These are phyloP conservation scores for Ceratocystiopsis minuta DNA, from an alignment of 2,329 filamentous ascomycete genomes.

Conservation along the genomic window DNA sequence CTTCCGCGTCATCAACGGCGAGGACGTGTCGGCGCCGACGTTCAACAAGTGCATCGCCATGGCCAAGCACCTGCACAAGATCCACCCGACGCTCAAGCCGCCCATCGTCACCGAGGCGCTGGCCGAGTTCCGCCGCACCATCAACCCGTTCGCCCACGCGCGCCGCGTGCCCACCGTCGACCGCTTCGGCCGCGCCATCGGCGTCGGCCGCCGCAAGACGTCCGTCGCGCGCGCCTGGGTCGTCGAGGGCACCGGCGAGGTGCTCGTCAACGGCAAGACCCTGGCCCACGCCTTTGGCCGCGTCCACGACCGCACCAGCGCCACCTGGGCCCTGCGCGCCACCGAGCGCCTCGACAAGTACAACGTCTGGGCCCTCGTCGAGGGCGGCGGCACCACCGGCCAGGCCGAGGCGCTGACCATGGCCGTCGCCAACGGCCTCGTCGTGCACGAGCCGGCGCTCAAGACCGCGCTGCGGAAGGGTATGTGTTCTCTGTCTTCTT, in stretches of 20 bases:
- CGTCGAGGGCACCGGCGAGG: conserved; percentile 82
- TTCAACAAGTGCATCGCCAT: conserved; percentile 62
- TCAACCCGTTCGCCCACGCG: conserved; percentile 51
- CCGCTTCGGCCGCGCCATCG: conserved; percentile 58
- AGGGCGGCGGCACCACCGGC: conserved; percentile 79
- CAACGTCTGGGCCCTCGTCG: conserved; percentile 76
- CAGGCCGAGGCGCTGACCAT: conserved; percentile 90
- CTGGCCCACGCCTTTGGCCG: conserved; percentile 68
- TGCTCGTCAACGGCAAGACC: conserved; percentile 78
- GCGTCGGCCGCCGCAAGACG: conserved; percentile 72
- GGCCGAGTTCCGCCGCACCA: conserved; percentile 51
- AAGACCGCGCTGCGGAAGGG: conserved; percentile 78
- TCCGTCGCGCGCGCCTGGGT: conserved; percentile 72
- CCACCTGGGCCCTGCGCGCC: conserved; percentile 72
- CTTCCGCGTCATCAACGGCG: conserved; percentile 54
- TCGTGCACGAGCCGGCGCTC: conserved; percentile 81
- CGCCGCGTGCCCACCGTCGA: conserved; percentile 51
- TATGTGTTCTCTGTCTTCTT: conserved; percentile 28
- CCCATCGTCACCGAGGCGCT: conserved; percentile 47
- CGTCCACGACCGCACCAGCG: conserved; percentile 85
- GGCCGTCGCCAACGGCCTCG: conserved; percentile 70
- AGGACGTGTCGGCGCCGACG: conserved; percentile 56
- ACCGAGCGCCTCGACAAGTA: conserved; percentile 84
- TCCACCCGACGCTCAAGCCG: conserved; percentile 63
- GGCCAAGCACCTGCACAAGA: conserved; percentile 65